Base-by-base conservation (phyloP, 176 grass and related monocot genomes). In the Aegilops longissima region DNA sequence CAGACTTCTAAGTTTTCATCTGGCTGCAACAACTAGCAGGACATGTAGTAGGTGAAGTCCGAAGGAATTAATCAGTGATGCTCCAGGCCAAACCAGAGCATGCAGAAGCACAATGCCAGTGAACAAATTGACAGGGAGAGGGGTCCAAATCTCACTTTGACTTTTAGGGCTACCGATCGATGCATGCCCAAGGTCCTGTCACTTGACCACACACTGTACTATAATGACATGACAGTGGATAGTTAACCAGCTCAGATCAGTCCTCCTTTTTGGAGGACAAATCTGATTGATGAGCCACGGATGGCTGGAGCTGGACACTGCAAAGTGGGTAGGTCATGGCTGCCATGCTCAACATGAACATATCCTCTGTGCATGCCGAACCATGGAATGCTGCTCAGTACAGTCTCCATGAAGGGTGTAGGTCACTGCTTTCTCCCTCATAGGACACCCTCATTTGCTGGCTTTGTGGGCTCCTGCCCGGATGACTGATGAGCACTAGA, bases 231-330 rank as follows among this genome's bases (percentile, higher is more conserved):
- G 73, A 79, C 65, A 39, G 56, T 84, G 58, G 56, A 79, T 79
- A n/a, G 87, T 79, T 85, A 73, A 66, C 23, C 67, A 31, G 70
- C 31, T 65, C 66, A 80, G 61, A 80, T 18, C 52, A 68, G 69
- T 86, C 78, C 34, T 85, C 24, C 82, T 90, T 90, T 90, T 82
- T 82, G 51, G 27, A 85, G 61, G 78, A 86, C 83, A 89, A 61
- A 75, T 6, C 64, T 88, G 74, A 85, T 42, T 70, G 78, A 62
- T 29, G 36, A 70, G 69, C 77, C 82, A 61, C 47, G 61, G 70
- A 69, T 70, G 35, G 61, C 23, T 86, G 47, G 82, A 81, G 70
- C 23, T 81, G 61, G 82, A 81, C 71, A 70, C 25, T 34, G 33
- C 47, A 77, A 76, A 85, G 83, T 81, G 47, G 61, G 83, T 85